Evolutionary conservation across 306 rosid genomes (phyloP).

Genomic region (Cucumis melo): DNA sequence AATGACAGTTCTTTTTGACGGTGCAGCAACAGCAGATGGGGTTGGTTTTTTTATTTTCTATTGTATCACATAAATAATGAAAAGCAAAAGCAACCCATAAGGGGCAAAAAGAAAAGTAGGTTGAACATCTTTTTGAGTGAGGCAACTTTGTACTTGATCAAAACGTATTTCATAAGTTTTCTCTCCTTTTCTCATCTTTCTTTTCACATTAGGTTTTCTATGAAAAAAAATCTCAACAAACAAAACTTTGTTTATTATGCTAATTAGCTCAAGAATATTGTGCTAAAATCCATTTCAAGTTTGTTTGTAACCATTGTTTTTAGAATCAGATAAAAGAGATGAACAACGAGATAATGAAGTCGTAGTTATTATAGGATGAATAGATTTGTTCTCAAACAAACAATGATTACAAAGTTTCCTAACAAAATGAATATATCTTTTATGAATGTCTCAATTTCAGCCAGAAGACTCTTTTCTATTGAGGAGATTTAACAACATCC

Average conservation of each 20-base stretch:
- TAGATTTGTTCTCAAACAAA: no score
- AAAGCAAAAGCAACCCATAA: slow-evolving; percentile 4
- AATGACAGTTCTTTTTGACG: not conserved
- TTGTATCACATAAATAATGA: not conserved
- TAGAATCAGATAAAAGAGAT: no score
- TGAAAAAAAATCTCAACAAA: not conserved
- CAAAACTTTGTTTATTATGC: not conserved
- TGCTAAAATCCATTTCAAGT: not conserved
- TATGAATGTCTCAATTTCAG: no score
- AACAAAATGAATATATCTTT: no score
- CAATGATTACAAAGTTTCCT: no score
- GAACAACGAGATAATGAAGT: no score
- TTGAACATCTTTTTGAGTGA: not conserved
- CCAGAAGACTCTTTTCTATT: no score
- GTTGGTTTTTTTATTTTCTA: not conserved
- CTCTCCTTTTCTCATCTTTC: not conserved
- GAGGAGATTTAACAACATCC: no score
- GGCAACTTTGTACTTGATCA: not conserved
- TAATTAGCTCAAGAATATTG: not conserved
- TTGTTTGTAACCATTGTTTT: not conserved
- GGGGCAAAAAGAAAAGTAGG: not conserved
- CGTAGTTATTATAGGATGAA: no score
- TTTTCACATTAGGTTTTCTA: not conserved
- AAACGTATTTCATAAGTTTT: not conserved
- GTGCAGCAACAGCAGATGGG: not conserved